Evolutionary conservation across 108 stramenopile species (phyloP).

Genomic region (Cyclotella baltica): DNA sequence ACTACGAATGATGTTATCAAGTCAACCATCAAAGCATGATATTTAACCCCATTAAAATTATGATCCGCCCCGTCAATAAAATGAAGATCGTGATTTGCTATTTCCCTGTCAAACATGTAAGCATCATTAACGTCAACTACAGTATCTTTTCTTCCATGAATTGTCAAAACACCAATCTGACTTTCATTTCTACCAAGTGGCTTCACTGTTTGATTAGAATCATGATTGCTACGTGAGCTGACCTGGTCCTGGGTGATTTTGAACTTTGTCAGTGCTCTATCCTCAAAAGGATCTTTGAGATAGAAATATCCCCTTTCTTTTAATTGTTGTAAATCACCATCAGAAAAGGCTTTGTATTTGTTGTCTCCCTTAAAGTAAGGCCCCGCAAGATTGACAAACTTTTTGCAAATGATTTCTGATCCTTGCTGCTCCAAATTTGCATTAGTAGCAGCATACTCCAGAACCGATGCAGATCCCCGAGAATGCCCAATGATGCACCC

Average conservation of each 20-base stretch:
- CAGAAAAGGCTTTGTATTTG: slow-evolving; percentile 13
- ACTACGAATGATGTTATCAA: not conserved
- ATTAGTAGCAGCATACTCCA: slow-evolving; percentile 26
- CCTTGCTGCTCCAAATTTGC: slow-evolving; percentile 15
- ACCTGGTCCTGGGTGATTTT: slow-evolving; percentile 30
- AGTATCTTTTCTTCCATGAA: slow-evolving; percentile 42
- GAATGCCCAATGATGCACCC: slow-evolving; percentile 50
- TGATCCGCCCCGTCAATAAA: slow-evolving; percentile 48
- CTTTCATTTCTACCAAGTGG: slow-evolving; percentile 5
- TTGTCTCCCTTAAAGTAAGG: slow-evolving; percentile 14
- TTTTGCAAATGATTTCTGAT: not conserved
- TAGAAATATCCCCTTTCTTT: slow-evolving; percentile 19
- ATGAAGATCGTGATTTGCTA: slow-evolving; percentile 36
- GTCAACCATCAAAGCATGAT: slow-evolving; percentile 1
- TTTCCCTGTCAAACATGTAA: slow-evolving; percentile 24
- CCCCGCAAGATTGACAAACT: slow-evolving; percentile 52
- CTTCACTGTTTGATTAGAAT: not conserved
- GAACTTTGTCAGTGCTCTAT: slow-evolving; percentile 5
- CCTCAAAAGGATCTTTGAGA: slow-evolving; percentile 1
- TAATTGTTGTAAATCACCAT: slow-evolving; percentile 15
- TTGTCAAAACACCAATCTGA: slow-evolving; percentile 26
- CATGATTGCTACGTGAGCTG: slow-evolving; percentile 7
- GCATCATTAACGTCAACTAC: slow-evolving; percentile 34
- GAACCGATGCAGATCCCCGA: slow-evolving; percentile 34
- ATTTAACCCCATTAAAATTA: slow-evolving; percentile 53